Evolutionary conservation across 208 protist species (phyloP).

Genomic region (Crithidia brevicula): DNA sequence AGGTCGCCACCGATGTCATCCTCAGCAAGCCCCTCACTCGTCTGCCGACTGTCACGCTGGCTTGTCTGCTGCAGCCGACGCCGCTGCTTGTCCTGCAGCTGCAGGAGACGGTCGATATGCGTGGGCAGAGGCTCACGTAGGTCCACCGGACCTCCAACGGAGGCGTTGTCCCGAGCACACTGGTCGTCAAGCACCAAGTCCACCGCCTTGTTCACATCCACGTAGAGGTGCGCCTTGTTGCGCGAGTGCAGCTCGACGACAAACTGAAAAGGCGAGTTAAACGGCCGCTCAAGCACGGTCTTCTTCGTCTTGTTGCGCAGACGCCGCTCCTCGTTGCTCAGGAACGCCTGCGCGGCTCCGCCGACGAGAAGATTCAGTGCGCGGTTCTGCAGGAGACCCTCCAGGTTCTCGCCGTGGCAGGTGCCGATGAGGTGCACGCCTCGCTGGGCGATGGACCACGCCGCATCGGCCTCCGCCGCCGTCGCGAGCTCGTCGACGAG

Average conservation of each 20-base stretch:
- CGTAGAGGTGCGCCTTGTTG: constrained; percentile 68
- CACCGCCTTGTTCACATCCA: constrained; percentile 85
- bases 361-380: constrained; percentile 89
- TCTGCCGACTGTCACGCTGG: neutral
- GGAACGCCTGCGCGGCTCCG: constrained; percentile 86
- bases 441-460: constrained; percentile 86
- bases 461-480: constrained; percentile 74
- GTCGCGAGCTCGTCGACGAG: constrained; percentile 94
- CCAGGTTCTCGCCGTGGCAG: constrained; percentile 87
- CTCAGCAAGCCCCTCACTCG: neutral
- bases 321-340: constrained; percentile 86
- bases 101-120: constrained; percentile 35
- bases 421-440: constrained; percentile 90
- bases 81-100: constrained; percentile 15
- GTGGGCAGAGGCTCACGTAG: constrained; percentile 46
- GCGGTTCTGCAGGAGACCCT: constrained; percentile 86
- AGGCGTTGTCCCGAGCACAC: constrained; percentile 41
- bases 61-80: neutral
- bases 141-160: constrained; percentile 46
- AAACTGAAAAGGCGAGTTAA: constrained; percentile 77
- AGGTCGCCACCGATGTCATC: neutral
- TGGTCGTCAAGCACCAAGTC: constrained; percentile 85
- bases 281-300: constrained; percentile 81
- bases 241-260: constrained; percentile 78
- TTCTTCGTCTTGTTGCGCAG: constrained; percentile 86